Evolutionary conservation across 2,329 filamentous ascomycete genomes (phyloP).

Genomic region (Hyphodiscus sp.): DNA sequence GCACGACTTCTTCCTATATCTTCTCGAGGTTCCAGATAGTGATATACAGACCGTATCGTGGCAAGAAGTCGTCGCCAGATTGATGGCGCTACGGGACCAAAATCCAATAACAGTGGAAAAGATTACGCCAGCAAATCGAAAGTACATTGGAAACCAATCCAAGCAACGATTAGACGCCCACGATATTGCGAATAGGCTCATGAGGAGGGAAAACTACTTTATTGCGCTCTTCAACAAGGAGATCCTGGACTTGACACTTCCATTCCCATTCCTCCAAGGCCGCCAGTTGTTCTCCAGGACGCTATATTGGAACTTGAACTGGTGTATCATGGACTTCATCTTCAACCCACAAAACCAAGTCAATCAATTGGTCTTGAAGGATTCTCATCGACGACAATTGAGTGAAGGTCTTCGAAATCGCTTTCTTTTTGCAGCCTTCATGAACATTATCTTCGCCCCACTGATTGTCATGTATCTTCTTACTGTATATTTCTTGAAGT

Average conservation of each 20-base stretch:
- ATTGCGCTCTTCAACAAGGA: slow-evolving; percentile 98
- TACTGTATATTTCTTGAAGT: slow-evolving; percentile 87
- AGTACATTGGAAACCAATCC: slow-evolving; percentile 67
- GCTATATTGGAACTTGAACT: slow-evolving; percentile 85
- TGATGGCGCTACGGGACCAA: slow-evolving; percentile 64
- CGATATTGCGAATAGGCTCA: slow-evolving; percentile 92
- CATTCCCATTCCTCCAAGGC: slow-evolving; percentile 73
- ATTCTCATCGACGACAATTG: slow-evolving; percentile 70
- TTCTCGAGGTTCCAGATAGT: slow-evolving; percentile 60
- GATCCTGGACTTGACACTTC: slow-evolving; percentile 77
- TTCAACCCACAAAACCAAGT: slow-evolving; percentile 89
- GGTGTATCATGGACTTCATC: slow-evolving; percentile 86
- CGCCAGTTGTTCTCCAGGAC: slow-evolving; percentile 83
- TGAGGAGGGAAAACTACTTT: slow-evolving; percentile 95
- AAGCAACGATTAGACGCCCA: slow-evolving; percentile 94
- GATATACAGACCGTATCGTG: slow-evolving; percentile 71
- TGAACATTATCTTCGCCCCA: slow-evolving; percentile 81
- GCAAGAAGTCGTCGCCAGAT: slow-evolving; percentile 62
- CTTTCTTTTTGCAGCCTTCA: slow-evolving; percentile 74
- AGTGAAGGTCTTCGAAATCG: slow-evolving; percentile 72
- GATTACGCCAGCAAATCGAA: slow-evolving; percentile 50
- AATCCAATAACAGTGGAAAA: slow-evolving; percentile 61
- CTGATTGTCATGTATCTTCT: slow-evolving; percentile 83
- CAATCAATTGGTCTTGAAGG: slow-evolving; percentile 76
- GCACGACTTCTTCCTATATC: slow-evolving; percentile 63